Evolutionary conservation across 495 filamentous ascomycete genomes (phyloP).

Genomic region (Apiosordaria backusii): DNA sequence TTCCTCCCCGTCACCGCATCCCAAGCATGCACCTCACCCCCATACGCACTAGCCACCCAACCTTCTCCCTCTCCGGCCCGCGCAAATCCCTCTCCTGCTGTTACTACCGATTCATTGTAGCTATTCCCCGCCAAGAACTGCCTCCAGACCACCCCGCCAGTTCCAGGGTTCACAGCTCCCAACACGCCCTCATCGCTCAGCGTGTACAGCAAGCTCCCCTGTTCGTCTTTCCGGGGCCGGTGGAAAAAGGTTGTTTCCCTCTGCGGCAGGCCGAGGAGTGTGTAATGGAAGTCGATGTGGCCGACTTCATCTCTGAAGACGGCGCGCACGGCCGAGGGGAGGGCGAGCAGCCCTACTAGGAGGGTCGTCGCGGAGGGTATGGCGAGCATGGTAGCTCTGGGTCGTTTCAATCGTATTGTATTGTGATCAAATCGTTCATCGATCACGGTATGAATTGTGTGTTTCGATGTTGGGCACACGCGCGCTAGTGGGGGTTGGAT

Average conservation of each 20-base stretch:
- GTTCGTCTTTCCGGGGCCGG: constrained; percentile 70
- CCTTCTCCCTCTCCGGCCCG: constrained; percentile 69
- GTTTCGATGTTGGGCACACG: neutral
- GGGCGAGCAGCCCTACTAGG: constrained; percentile 24
- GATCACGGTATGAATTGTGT: neutral
- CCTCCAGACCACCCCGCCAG: constrained; percentile 81
- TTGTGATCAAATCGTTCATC: neutral
- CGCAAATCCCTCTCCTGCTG: constrained; percentile 48
- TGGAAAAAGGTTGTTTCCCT: constrained; percentile 91
- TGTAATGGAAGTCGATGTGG: constrained; percentile 88
- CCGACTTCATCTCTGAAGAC: constrained; percentile 90
- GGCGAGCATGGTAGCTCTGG: neutral
- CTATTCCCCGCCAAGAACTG: constrained; percentile 40
- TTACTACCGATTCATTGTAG: neutral
- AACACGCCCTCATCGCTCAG: constrained; percentile 75
- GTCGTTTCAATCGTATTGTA: neutral
- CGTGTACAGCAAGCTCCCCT: constrained; percentile 88
- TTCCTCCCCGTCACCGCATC: constrained; percentile 74
- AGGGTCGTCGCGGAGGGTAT: constrained; percentile 1
- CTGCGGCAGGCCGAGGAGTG: constrained; percentile 78
- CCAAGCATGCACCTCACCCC: constrained; percentile 71
- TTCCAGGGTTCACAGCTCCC: constrained; percentile 84
- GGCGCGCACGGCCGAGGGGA: constrained; percentile 50
- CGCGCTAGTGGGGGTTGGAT: neutral
- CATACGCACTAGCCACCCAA: constrained; percentile 67